Conservation (phyloP, 345 rosid genomes). For the Camelina hispida region DNA sequence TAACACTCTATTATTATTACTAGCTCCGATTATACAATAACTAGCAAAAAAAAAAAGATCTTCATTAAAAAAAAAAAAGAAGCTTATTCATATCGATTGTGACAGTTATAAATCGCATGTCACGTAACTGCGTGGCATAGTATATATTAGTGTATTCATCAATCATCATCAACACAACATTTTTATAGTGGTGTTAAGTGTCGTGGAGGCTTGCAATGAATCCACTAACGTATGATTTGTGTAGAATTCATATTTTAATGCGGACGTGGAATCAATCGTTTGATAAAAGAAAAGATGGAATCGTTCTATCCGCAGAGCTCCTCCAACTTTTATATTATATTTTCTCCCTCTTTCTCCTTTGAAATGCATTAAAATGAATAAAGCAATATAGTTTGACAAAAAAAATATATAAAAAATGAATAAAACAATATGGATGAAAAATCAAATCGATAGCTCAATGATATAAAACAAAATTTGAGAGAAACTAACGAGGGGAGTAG, state of each 20-base stretch:
- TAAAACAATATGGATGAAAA: background rate
- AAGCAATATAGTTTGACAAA: background rate
- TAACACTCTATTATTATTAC: background rate
- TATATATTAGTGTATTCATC: background rate
- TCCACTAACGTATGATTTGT: constrained; percentile 34
- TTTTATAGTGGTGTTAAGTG: background rate
- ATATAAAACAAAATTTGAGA: background rate
- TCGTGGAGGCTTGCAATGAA: constrained; percentile 35
- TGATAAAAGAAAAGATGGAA: constrained; percentile 2
- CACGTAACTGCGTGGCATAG: constrained; percentile 25
- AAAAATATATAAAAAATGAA: background rate
- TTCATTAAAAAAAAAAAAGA: background rate
- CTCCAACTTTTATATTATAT: background rate
- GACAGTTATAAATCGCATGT: background rate
- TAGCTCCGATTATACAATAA: background rate
- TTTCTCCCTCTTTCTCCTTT: background rate
- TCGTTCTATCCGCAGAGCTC: constrained; percentile 16
- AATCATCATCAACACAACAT: constrained; percentile 10
- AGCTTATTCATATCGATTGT: constrained; percentile 2
- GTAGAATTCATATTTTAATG: constrained; percentile 6
- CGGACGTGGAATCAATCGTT: constrained; percentile 26
- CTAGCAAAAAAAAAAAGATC: background rate
- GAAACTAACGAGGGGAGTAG: constrained; percentile 27
- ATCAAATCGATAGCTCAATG: background rate
- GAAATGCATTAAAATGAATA: background rate